A percentile compares a stretch with the other conserved stretches of the same genome.
These are phyloP conservation scores for Scopulariopsis brevicaulis DNA, from an alignment of 2,329 filamentous ascomycete species.

Conservation along the genomic window DNA sequence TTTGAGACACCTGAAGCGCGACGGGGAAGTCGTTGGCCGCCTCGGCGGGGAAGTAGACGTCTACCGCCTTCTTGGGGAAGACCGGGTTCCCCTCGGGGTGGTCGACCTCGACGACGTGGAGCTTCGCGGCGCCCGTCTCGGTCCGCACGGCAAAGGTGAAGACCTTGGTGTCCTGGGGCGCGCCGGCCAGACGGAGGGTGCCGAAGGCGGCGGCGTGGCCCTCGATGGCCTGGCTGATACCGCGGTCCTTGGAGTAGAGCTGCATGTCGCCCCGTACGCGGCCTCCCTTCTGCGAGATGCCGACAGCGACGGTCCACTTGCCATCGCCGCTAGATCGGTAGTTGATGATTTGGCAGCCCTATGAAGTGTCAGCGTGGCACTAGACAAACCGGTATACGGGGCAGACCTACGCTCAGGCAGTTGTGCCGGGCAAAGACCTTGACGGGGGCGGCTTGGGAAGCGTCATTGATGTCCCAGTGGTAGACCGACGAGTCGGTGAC, in stretches of 20 bases:
- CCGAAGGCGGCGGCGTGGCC: slow-evolving; percentile 94
- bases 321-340: slow-evolving; percentile 92
- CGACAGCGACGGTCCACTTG: slow-evolving; percentile 97
- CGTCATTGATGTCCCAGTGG: slow-evolving; percentile 95
- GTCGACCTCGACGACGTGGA: slow-evolving; percentile 96
- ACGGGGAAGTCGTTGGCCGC: slow-evolving; percentile 96
- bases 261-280: slow-evolving; percentile 95
- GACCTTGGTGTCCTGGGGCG: slow-evolving; percentile 81
- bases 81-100: slow-evolving; percentile 79
- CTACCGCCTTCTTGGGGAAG: slow-evolving; percentile 92
- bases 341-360: slow-evolving; percentile 99
- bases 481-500: slow-evolving; percentile 87
- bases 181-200: slow-evolving; percentile 77
- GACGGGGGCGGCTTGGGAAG: slow-evolving; percentile 63
- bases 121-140: slow-evolving; percentile 70
- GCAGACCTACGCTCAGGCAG: slow-evolving; percentile 63
- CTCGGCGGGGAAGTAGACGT: slow-evolving; percentile 95
- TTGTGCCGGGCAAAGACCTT: slow-evolving; percentile 93
- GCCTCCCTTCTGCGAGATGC: slow-evolving; percentile 86
- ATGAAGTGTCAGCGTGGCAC: slow-evolving; percentile 10
- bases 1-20: slow-evolving; percentile 91
- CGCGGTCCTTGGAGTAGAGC: slow-evolving; percentile 89
- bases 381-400: neutral
- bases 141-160: slow-evolving; percentile 95
- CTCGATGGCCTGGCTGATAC: slow-evolving; percentile 96